phyloP scores from a whole-genome alignment of 495 filamentous ascomycete species.

The Usnea hakonensis region DNA sequence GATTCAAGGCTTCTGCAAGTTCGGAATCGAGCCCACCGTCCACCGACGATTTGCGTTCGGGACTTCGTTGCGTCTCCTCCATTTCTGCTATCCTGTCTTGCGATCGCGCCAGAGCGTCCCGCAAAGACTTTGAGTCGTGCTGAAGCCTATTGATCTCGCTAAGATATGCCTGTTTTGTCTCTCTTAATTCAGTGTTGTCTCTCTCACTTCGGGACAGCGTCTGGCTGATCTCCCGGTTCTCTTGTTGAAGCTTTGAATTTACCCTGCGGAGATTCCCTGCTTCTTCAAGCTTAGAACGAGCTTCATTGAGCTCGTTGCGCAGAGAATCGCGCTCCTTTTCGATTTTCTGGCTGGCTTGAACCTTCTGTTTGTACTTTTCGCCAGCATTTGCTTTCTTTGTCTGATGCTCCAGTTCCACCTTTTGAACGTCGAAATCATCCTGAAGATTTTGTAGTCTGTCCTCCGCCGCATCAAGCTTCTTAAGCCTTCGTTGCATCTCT shows the following conservation, averaged over 20 bases:
- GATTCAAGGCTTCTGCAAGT: slow-evolving; percentile 12
- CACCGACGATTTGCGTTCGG: slow-evolving; percentile 10
- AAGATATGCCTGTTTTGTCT: slow-evolving; percentile 48
- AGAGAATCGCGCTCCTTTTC: slow-evolving; percentile 63
- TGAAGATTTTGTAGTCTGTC: slow-evolving; percentile 50
- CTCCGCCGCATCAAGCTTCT: slow-evolving; percentile 23
- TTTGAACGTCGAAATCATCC: slow-evolving; percentile 63
- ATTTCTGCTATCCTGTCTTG: slow-evolving; percentile 24
- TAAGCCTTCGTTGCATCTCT: slow-evolving; percentile 21
- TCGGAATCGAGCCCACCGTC: slow-evolving; percentile 19
- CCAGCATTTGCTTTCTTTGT: slow-evolving; percentile 71
- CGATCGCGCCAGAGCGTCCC: slow-evolving; percentile 49
- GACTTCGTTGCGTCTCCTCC: slow-evolving; percentile 13
- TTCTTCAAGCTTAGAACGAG: slow-evolving; percentile 50
- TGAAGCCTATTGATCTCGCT: slow-evolving; percentile 50
- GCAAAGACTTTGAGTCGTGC: slow-evolving; percentile 44
- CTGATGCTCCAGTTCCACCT: slow-evolving; percentile 64
- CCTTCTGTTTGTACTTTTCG: slow-evolving; percentile 67
- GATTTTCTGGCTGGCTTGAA: slow-evolving; percentile 61
- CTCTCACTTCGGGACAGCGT: slow-evolving; percentile 53
- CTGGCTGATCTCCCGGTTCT: slow-evolving; percentile 51
- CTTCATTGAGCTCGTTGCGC: slow-evolving; percentile 51
- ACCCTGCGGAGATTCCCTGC: slow-evolving; percentile 32
- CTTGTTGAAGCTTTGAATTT: slow-evolving; percentile 34
- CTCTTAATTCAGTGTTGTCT: slow-evolving; percentile 52